A percentile compares a stretch with the other conserved stretches of the same genome.
Conservation (phyloP, 2,329 filamentous ascomycete genomes). For the Fusarium succisae region DNA sequence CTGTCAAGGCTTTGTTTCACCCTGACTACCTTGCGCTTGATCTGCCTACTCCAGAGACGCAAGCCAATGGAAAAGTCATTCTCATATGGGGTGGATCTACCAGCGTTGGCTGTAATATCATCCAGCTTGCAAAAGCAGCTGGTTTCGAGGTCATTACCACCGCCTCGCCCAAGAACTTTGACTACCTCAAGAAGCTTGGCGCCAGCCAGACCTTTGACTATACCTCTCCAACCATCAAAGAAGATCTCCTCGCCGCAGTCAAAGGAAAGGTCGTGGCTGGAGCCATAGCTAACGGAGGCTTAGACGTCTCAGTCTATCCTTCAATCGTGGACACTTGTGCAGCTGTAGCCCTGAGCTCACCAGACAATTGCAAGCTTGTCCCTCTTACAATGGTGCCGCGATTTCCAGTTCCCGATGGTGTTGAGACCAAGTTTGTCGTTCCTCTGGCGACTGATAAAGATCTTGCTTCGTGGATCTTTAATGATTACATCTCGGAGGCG, state of each 20-base stretch:
- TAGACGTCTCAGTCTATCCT: neutral
- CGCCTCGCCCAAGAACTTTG: slow-evolving; percentile 9
- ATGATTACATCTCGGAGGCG: neutral
- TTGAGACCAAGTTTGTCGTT: slow-evolving; percentile 12
- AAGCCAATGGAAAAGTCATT: neutral
- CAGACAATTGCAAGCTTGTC: neutral
- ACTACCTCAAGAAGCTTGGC: slow-evolving; percentile 8
- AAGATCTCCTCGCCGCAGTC: neutral
- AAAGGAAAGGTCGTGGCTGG: slow-evolving; percentile 2
- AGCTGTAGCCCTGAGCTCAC: slow-evolving; percentile 10
- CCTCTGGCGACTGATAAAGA: neutral
- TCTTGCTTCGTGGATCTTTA: slow-evolving; percentile 1
- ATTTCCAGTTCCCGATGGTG: neutral
- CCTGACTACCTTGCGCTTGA: slow-evolving; percentile 6
- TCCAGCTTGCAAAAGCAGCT: slow-evolving; percentile 13
- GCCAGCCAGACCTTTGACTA: slow-evolving; percentile 8
- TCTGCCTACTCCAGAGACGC: neutral
- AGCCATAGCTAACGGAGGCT: slow-evolving; percentile 3
- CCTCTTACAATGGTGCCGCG: slow-evolving; percentile 10
- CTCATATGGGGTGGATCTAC: slow-evolving; percentile 17
- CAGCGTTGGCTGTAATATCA: slow-evolving; percentile 9
- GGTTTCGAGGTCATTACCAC: slow-evolving; percentile 14
- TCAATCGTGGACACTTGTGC: slow-evolving; percentile 2
- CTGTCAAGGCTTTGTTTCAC: slow-evolving; percentile 14
- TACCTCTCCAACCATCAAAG: neutral